A percentile compares a stretch with the other conserved stretches of the same genome.
phyloP scores from a whole-genome alignment of 2,329 filamentous ascomycete genomes.

The Verticillium albo-atrum region DNA sequence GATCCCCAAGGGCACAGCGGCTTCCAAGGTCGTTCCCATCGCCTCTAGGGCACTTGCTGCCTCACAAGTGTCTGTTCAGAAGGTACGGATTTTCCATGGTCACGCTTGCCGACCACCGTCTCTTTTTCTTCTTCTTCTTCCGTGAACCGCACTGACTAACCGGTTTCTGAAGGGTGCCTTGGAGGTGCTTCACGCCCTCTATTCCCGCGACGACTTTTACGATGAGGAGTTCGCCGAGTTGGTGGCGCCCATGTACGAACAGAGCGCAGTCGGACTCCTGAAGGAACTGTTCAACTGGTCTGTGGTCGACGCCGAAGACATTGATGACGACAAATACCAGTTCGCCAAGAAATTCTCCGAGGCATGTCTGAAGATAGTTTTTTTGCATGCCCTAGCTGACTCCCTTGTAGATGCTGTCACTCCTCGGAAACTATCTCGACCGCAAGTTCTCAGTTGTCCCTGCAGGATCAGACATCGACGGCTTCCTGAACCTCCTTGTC shows the following conservation, averaged over 20 bases:
- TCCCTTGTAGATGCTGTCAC: conserved; percentile 67
- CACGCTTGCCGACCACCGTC: background rate
- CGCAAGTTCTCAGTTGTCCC: conserved; percentile 67
- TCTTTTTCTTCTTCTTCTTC: too few species aligned
- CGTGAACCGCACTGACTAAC: background rate
- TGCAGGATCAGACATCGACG: conserved; percentile 58
- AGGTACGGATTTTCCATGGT: conserved; percentile 41
- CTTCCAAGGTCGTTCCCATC: conserved; percentile 63
- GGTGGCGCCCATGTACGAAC: conserved; percentile 73
- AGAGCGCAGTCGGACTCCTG: conserved; percentile 66
- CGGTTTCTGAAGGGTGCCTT: conserved; percentile 61
- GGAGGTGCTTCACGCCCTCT: conserved; percentile 80
- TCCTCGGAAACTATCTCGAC: conserved; percentile 78
- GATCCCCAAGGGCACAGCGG: conserved; percentile 74
- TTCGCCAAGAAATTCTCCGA: conserved; percentile 93
- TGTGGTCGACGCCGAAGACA: conserved; percentile 70
- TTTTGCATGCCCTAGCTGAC: background rate
- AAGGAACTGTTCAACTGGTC: conserved; percentile 77
- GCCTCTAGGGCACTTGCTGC: conserved; percentile 69
- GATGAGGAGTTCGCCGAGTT: conserved; percentile 75
- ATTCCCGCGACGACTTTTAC: conserved; percentile 67
- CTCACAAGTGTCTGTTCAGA: conserved; percentile 66
- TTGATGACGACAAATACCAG: conserved; percentile 88
- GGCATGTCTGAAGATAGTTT: conserved; percentile 40
- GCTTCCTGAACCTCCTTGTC: conserved; percentile 76